Percentiles rank a stretch among this genome's conserved stretches.
phyloP scores from a whole-genome alignment of 495 filamentous ascomycete genomes.

The Chaetomium fimeti region DNA sequence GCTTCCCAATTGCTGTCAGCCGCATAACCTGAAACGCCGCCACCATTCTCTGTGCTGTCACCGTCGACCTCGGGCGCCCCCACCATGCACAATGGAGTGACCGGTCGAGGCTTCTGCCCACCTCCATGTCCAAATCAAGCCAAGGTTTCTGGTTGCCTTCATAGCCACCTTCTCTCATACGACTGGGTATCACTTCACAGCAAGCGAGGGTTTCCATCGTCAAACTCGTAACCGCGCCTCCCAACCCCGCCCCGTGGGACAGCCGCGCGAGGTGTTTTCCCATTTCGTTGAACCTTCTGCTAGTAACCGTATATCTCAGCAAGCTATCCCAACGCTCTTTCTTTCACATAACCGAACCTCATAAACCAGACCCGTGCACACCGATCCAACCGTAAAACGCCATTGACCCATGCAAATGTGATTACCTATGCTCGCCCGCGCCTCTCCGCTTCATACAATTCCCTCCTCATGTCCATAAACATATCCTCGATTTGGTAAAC shows the following conservation, averaged over 20 bases:
- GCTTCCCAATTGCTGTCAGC: neutral
- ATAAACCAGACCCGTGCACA: neutral
- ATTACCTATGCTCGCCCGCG: constrained; percentile 39
- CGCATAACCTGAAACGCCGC: constrained; percentile 22
- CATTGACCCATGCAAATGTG: constrained; percentile 14
- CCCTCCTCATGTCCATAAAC: constrained; percentile 64
- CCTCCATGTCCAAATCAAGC: too few species aligned
- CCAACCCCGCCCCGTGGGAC: neutral
- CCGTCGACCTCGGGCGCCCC: neutral
- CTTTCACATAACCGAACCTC: neutral
- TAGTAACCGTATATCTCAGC: neutral
- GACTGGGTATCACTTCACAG: neutral
- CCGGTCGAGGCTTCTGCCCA: too few species aligned
- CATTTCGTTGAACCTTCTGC: neutral
- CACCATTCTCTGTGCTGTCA: neutral
- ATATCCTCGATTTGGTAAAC: constrained; percentile 63
- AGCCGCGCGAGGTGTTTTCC: neutral
- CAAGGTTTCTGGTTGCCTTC: too few species aligned
- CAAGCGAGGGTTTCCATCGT: neutral
- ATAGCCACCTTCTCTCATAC: too few species aligned
- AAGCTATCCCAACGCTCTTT: constrained; percentile 4
- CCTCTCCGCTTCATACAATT: constrained; percentile 60
- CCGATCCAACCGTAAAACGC: neutral
- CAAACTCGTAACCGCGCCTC: neutral
- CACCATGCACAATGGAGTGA: neutral